Evolutionary conservation across 2,329 filamentous ascomycete genomes (phyloP), one percentile per base, ranked within the genome.

Genomic region (Paraphaeosphaeria minitans): DNA sequence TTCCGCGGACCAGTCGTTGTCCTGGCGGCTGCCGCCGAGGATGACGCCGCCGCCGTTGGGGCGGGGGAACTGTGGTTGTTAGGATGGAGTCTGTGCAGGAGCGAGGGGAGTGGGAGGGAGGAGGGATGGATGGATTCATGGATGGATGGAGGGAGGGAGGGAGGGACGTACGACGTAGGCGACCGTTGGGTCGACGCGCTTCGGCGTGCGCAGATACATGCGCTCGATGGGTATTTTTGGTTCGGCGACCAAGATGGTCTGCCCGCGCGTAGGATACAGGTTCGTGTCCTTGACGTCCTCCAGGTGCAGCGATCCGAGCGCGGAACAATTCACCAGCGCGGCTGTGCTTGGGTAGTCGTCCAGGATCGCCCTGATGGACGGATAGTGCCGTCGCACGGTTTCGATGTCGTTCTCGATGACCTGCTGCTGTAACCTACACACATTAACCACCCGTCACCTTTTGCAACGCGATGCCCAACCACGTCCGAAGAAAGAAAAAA

Each of bases 311-410:
- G 93, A 89, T 10, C 89, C 85, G 5, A 98, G 80, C 0, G 93
- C 95, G 0, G 93, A 93, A 66, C 91, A 91, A 73, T 98, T 98
- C 65, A 98, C 80, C 0, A 97, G 80, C 1, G 96, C 76, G 63
- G 91, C 86, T 0, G 88, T 88, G 0, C 81, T 79, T 60, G 87
- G 82, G 69, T 90, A 87, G 39, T 87, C 75, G 0, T 68, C 63
- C 0, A 85, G 82, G 0, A 92, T 90, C 19, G 95, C 87, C 0
- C 81, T 76, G 56, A 98, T 83, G 72, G 97, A 91, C 16, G 79
- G 76, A 50, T 79, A 76, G n/a, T 77, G 69, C 13, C 78, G 75
- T 19, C 81, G 73, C 13, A 76, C 67, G 24, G 81, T 81, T 0
- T 86, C 81, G 16, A 91, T 89, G 22, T 91, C 90, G 60, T 87